phyloP scores from a whole-genome alignment of 441 rosid species.

The Erysimum pusillum region DNA sequence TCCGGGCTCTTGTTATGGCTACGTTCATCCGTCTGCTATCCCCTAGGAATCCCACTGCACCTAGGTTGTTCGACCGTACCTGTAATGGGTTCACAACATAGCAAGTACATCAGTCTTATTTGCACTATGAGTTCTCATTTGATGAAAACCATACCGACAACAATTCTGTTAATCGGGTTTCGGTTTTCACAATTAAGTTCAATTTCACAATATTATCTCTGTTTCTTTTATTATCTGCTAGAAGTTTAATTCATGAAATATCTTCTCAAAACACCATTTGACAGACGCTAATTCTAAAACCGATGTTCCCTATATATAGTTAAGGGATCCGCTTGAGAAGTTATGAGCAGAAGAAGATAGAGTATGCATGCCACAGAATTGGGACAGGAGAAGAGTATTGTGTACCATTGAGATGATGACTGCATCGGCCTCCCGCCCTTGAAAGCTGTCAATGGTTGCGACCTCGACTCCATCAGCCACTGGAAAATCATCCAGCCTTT shows the following conservation, averaged over 20 bases:
- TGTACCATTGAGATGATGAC: conserved; percentile 97
- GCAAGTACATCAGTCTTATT: conserved; percentile 9
- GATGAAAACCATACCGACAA: neutral
- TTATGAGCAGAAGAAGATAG: conserved; percentile 24
- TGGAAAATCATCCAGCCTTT: conserved; percentile 85
- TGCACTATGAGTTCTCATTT: neutral
- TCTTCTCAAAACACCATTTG: neutral
- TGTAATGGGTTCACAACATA: conserved; percentile 32
- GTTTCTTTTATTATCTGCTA: conserved; percentile 5
- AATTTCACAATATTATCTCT: neutral
- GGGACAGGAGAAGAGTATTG: neutral
- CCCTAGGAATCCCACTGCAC: conserved; percentile 96
- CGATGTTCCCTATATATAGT: neutral
- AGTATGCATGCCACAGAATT: neutral
- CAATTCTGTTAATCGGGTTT: neutral
- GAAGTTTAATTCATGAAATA: neutral
- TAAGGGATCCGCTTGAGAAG: neutral
- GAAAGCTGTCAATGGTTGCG: conserved; percentile 98
- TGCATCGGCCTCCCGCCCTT: conserved; percentile 98
- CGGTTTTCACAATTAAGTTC: conserved; percentile 3
- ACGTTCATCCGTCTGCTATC: conserved; percentile 96
- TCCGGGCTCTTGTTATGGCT: conserved; percentile 91
- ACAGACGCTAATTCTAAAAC: neutral
- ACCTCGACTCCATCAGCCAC: conserved; percentile 89
- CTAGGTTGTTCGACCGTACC: conserved; percentile 94